Conservation (phyloP, 768 basidiomycete species). For the Boletus eberwhitei region DNA sequence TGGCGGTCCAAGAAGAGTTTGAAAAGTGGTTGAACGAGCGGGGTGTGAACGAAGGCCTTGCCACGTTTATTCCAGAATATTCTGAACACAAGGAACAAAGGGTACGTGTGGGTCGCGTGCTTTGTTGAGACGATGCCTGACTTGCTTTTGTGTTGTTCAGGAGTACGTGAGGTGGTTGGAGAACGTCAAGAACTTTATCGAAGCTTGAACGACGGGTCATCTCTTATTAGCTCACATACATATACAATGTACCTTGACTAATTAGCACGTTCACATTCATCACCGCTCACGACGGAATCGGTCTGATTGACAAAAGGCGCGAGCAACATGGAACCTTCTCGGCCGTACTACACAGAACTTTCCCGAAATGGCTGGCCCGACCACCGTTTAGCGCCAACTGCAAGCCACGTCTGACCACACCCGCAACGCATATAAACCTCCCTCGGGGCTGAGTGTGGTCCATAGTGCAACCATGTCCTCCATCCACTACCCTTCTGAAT, state of each 20-base stretch:
- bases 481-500: slow-evolving; percentile 8
- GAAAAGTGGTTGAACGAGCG: slow-evolving; percentile 88
- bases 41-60: slow-evolving; percentile 79
- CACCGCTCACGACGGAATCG: slow-evolving; percentile 18
- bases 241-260: slow-evolving; percentile 1
- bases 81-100: slow-evolving; percentile 91
- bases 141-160: slow-evolving; percentile 36
- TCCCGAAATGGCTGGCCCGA: not conserved
- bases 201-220: slow-evolving; percentile 38
- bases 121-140: slow-evolving; percentile 6
- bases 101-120: slow-evolving; percentile 39
- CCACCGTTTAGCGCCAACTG: not conserved
- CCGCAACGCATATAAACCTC: not conserved
- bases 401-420: slow-evolving; percentile 1
- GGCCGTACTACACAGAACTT: not conserved
- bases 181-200: slow-evolving; percentile 79
- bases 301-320: not conserved
- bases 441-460: not conserved
- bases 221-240: not conserved
- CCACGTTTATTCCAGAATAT: slow-evolving; percentile 85
- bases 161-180: slow-evolving; percentile 91
- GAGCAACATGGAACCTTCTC: slow-evolving; percentile 21
- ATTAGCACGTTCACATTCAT: slow-evolving; percentile 16
- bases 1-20: slow-evolving; percentile 85
- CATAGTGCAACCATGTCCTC: slow-evolving; percentile 24